Conservation (phyloP, 164 flowering plant species). For the Macadamia integrifolia region DNA sequence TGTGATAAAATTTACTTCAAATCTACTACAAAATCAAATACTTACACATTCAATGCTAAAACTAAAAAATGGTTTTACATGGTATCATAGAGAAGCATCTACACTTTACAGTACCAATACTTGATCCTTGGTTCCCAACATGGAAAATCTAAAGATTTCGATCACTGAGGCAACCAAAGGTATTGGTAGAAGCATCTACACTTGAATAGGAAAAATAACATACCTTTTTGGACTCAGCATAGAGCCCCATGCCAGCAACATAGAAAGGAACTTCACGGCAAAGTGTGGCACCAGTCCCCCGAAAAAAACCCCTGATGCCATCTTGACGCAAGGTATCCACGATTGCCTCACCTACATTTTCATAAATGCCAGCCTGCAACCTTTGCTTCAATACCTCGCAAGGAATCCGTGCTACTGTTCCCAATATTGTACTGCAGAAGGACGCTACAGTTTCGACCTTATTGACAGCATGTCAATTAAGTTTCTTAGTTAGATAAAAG, state of each 20-base stretch:
- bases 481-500: not conserved
- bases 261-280: slow-evolving; percentile 97
- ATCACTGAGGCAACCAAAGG: too few species aligned
- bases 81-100: too few species aligned
- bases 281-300: slow-evolving; percentile 97
- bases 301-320: slow-evolving; percentile 91
- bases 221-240: slow-evolving; percentile 98
- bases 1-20: too few species aligned
- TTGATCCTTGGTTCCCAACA: too few species aligned
- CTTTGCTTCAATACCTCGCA: slow-evolving; percentile 97
- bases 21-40: too few species aligned
- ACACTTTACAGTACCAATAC: too few species aligned
- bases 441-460: slow-evolving; percentile 93
- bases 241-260: slow-evolving; percentile 97
- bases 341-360: slow-evolving; percentile 94
- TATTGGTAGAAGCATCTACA: not conserved
- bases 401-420: slow-evolving; percentile 94
- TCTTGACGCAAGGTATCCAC: slow-evolving; percentile 86
- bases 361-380: slow-evolving; percentile 87
- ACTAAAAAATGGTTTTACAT: too few species aligned
- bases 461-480: slow-evolving; percentile 4
- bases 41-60: too few species aligned
- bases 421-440: slow-evolving; percentile 90
- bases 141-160: too few species aligned
- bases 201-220: not conserved